phyloP scores from a whole-genome alignment of 306 rosid genomes.

The Cotoneaster glaucophyllus region DNA sequence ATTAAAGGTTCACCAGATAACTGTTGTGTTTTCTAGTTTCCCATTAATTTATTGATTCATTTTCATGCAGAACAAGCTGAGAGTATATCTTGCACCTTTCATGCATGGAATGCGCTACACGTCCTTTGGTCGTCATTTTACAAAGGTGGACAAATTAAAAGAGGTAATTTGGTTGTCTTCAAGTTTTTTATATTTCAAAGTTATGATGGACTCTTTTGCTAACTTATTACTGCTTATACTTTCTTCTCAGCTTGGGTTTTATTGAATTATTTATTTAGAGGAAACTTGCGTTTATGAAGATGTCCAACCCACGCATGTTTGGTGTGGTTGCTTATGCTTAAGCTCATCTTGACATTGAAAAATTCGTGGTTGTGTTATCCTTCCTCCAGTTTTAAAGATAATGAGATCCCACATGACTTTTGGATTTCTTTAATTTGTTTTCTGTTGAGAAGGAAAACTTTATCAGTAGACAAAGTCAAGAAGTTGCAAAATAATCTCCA shows the following conservation, averaged over 20 bases:
- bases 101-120: conserved; percentile 80
- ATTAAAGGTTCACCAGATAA: background rate
- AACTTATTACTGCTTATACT: background rate
- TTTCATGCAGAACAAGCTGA: conserved; percentile 62
- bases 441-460: background rate
- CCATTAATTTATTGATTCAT: conserved; percentile 13
- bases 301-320: background rate
- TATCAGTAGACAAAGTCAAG: background rate
- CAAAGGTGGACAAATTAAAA: conserved; percentile 72
- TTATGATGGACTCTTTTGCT: background rate
- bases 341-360: background rate
- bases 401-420: background rate
- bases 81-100: conserved; percentile 75
- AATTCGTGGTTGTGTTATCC: background rate
- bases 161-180: conserved; percentile 51
- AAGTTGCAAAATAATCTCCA: background rate
- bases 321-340: background rate
- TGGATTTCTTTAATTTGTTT: background rate
- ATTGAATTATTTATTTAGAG: background rate
- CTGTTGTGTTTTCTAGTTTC: background rate
- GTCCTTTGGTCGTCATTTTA: conserved; percentile 90
- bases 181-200: conserved; percentile 5
- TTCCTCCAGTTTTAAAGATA: background rate
- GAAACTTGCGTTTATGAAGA: background rate
- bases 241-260: background rate